Evolutionary conservation across 116 monocot genomes (phyloP), one percentile per base, ranked within the genome.

Genomic region (Iris pallida): DNA sequence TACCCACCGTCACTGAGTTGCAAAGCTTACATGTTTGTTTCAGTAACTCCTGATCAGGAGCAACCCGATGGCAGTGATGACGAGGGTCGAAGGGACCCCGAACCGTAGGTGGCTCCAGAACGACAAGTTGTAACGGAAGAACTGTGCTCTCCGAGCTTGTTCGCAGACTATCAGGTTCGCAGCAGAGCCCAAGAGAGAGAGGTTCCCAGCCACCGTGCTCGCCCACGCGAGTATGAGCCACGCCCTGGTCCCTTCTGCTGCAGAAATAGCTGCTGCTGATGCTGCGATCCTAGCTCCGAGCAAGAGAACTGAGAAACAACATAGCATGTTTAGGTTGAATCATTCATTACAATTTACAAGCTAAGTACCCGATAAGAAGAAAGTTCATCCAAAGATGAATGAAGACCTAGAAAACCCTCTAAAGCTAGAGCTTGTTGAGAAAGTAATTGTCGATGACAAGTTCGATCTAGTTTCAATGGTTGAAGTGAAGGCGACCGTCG

Each of bases 141-240:
- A 74, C 47, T 75, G 78, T 9, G 73, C 73, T 7, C 76, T 51
- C 3, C 78, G 80, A 18, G 94, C 90, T 72, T 94, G 90, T 68
- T 94, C 90, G 16, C 90, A 90, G 3, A 94, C 94, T 6, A 94
- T 94, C 49, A 94, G 53, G 73, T 94, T 94, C 11, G 94, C 94
- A 5, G 94, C 94, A 19, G 94, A 94, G 4, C 94, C 90, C 16
- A 94, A 59, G 0, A 94, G 76, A 16, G 94, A 87, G 8, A 94
- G 74, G 57, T 94, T 94, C 8, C 93, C 93, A 43, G 89, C 89
- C 10, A 90, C 94, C 15, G 94, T 94, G 78, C 94, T 94, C 53
- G 81, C 85, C 94, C 94, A 94, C 57, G 94, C 87, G 16, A 94
- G 55, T 61, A 94, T 62, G 41, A 94, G 85, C 90, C 90, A 90